A percentile compares a stretch with the other conserved stretches of the same genome.
Conservation (phyloP, 140 eudicot genomes). For the Anethum foeniculum region DNA sequence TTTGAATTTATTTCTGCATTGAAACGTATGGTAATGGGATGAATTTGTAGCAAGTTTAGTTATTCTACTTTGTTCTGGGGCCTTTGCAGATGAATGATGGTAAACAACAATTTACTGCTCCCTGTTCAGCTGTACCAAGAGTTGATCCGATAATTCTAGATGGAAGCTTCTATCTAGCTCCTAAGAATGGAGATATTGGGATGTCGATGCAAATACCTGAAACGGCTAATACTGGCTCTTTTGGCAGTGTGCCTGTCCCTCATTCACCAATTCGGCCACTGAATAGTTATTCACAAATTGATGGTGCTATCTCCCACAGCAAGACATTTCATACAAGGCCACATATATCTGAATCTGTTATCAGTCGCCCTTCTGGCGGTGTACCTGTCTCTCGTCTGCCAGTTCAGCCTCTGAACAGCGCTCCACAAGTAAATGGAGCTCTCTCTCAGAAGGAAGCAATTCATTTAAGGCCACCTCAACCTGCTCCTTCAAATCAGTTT, state of each 20-base stretch:
- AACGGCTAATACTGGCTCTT: constrained; percentile 29
- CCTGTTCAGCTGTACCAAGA: constrained; percentile 8
- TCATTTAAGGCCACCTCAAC: constrained; percentile 75
- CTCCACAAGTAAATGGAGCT: constrained; percentile 22
- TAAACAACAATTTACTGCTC: constrained; percentile 17
- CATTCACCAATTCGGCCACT: constrained; percentile 37
- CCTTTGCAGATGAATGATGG: constrained; percentile 30
- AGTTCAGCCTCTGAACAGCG: constrained; percentile 29
- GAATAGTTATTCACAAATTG: constrained; percentile 25
- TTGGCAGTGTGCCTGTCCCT: constrained; percentile 25
- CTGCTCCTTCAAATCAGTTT: constrained; percentile 79
- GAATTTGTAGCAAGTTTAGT: background rate
- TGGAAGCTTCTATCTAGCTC: constrained; percentile 28
- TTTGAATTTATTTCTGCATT: background rate
- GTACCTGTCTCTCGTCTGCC: constrained; percentile 31
- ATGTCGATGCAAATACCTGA: constrained; percentile 31
- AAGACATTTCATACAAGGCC: constrained; percentile 48
- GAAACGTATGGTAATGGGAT: background rate
- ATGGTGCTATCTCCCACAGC: constrained; percentile 14
- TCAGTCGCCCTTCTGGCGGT: constrained; percentile 15
- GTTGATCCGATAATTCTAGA: constrained; percentile 10
- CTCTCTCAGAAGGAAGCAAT: constrained; percentile 16
- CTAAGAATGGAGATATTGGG: constrained; percentile 31
- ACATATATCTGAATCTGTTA: constrained; percentile 10
- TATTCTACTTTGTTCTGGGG: background rate